Conservation (phyloP, 805 yeast genomes). For the Tetrapisispora fleetii region DNA sequence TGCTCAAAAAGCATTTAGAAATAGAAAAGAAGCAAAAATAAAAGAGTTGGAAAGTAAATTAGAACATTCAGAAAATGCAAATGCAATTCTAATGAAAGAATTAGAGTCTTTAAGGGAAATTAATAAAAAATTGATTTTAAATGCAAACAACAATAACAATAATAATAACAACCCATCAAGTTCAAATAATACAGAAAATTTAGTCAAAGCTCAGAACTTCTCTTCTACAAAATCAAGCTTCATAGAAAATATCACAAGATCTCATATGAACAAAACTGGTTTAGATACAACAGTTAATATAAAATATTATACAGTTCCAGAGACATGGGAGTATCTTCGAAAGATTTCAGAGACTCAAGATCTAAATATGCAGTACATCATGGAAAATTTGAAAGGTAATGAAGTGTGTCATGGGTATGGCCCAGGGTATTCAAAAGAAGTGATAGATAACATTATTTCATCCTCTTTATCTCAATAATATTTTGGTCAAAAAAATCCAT, state of each 20-base stretch:
- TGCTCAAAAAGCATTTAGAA: conserved; percentile 81
- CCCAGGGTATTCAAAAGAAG: conserved; percentile 22
- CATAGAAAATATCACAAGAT: conserved; percentile 13
- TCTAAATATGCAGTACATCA: conserved; percentile 48
- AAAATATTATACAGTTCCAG: conserved; percentile 57
- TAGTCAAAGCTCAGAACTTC: conserved; percentile 11
- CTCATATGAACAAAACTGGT: background rate
- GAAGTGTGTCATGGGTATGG: conserved; percentile 78
- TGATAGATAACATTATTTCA: conserved; percentile 13
- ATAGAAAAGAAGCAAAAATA: conserved; percentile 63
- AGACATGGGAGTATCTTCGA: conserved; percentile 74
- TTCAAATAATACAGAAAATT: background rate
- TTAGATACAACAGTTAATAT: conserved; percentile 24
- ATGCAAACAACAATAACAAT: background rate
- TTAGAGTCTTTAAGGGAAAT: conserved; percentile 48
- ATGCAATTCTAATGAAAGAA: conserved; percentile 39
- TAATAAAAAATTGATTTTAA: conserved; percentile 38
- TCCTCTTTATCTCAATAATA: background rate
- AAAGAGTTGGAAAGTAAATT: conserved; percentile 58
- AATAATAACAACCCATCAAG: too few species aligned
- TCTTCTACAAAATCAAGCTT: conserved; percentile 26
- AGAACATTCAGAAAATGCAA: conserved; percentile 46
- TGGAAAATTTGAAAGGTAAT: conserved; percentile 50
- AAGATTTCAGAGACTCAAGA: conserved; percentile 31
- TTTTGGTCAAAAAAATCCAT: background rate